Evolutionary conservation across 192 early-diverging fungal species (phyloP), one percentile per base, ranked within the genome.

Genomic region (Funneliformis mosseae): DNA sequence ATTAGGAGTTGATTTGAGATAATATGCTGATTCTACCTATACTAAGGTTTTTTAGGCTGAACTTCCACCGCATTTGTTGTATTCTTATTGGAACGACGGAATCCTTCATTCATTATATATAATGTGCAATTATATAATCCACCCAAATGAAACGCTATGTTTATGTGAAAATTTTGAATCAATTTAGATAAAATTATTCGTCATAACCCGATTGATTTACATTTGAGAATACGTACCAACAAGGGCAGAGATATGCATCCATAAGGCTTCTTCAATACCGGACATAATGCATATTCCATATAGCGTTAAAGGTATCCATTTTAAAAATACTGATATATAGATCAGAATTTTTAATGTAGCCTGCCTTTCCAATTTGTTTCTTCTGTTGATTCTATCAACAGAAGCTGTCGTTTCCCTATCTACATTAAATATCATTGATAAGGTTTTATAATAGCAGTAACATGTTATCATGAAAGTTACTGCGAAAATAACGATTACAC

Each of bases 351-450:
- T 70, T 70, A 39, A 18, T 43, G 39, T 42, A 8, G 68, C 68
- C 42, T 70, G 33, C 42, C 39, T 70, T 42, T 70, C 68, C 21
- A 70, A 70, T 70, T 21, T 70, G n/a, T 70, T 70, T 21, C 68
- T 18, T 70, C 68, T 38, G 43, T 42, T n/a, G 21, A 70, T 70
- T 70, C 68, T 70, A 39, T 21, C 68, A n/a, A 14, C 3, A 6
- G 38, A 70, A 70, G 42, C 68, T 0, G 39, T 9, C 23, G 21
- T 41, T 41, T 70, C 68, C 3, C 68, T 39, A 9, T 70, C 39
- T 18, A 70, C 38, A n/a, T 70, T 70, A 70, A 70, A 70, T 43
- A 70, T 70, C 21, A 21, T 70, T 39, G 11, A 2, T 23, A 70
- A 42, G 23, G 68, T 70, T 43, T 70, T 21, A 70, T 18, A 70